Evolutionary conservation across 2,329 filamentous ascomycete genomes (phyloP), one percentile per base, ranked within the genome.

Genomic region (Pyrenophora seminiperda): DNA sequence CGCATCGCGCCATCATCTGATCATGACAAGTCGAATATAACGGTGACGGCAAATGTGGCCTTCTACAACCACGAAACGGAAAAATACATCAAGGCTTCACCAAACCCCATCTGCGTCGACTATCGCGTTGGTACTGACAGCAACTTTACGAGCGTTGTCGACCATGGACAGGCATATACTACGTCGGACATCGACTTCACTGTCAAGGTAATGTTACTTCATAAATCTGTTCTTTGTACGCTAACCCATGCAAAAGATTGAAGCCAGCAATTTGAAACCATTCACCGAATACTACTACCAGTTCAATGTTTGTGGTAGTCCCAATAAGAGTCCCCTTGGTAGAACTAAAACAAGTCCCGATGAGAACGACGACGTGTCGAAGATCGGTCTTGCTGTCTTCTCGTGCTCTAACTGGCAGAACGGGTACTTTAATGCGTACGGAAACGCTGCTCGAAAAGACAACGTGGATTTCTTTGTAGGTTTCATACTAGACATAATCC

Each of bases 151-250:
- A 63, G 75, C 2, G 73, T 82, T 11, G 81, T 83, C 2, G 76
- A 80, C 41, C 76, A 75, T 2, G 88, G 87, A 3, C 81, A 74
- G 20, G 85, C 81, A 1, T 90, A 85, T 63, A 91, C 88, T 0
- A 88, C 81, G 20, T 87, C 83, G 1, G 88, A 91, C 63, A 83
- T 91, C 40, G 88, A 91, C 65, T 91, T 86, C 64, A 91, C 88
- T 0, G 76, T 90, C 52, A 90, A 90, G 78, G 83, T 84, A 61
- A 40, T 37, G 17, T 2, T 13, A 20, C 1, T 15, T 4, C 4
- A 1, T 4, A 2, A 7, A 2, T 9, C 13, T 4, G 4, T 2
- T 2, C 15, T 7, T 29, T 19, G 58, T n/a, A 13, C 27, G 60
- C 50, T 58, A 7, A 70, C 24, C 24, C 24, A 46, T 10, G 11